Percentiles rank a stretch among this genome's conserved stretches.
phyloP scores from a whole-genome alignment of 768 basidiomycete genomes.

The Suillus paluster region DNA sequence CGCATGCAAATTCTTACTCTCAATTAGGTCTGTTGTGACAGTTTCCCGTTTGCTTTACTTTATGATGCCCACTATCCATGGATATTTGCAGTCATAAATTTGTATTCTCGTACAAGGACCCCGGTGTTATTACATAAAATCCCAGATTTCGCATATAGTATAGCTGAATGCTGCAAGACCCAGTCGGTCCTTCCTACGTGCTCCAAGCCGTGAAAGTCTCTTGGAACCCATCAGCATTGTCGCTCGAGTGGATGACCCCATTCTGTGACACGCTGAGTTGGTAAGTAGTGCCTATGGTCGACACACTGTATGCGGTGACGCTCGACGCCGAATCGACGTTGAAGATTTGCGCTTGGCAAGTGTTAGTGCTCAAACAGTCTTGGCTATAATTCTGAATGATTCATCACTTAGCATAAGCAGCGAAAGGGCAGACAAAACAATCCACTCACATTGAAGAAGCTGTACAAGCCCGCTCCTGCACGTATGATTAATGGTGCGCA shows the following conservation, averaged over 20 bases:
- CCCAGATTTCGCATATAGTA: background rate
- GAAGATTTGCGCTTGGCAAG: conserved; percentile 49
- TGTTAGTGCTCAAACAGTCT: conserved; percentile 39
- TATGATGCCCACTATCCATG: background rate
- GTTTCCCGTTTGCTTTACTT: background rate
- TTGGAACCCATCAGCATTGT: conserved; percentile 50
- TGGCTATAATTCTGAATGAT: conserved; percentile 43
- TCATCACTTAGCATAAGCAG: conserved; percentile 1
- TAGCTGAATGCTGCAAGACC: background rate
- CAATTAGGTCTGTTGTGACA: conserved; percentile 6
- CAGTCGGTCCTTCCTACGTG: background rate
- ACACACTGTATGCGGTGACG: conserved; percentile 49
- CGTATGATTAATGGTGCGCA: conserved; percentile 5
- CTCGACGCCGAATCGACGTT: conserved; percentile 46
- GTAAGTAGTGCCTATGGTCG: conserved; percentile 50
- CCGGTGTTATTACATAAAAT: background rate
- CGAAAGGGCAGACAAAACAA: background rate
- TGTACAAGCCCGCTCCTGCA: conserved; percentile 53
- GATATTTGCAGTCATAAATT: background rate
- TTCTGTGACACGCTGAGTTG: conserved; percentile 43
- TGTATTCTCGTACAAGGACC: background rate
- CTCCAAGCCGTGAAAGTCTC: conserved; percentile 43
- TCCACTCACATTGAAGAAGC: conserved; percentile 50
- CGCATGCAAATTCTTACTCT: conserved; percentile 63
- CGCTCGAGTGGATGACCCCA: conserved; percentile 39